Evolutionary conservation across 2,329 filamentous ascomycete genomes (phyloP).

Genomic region (Aspergillus puulaauensis): DNA sequence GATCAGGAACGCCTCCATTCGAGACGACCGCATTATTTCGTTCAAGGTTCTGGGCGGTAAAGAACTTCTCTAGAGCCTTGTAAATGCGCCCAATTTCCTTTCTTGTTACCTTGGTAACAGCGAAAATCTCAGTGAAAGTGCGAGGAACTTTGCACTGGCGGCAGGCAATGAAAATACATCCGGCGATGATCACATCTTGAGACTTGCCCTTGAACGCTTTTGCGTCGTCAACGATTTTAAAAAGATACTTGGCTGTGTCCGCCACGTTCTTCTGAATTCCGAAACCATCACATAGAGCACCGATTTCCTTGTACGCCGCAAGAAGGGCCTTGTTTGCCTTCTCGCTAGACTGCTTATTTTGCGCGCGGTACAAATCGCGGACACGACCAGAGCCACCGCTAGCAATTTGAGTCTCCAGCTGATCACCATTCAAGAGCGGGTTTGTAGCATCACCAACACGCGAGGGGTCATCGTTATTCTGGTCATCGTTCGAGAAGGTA

Average conservation of each 20-base stretch:
- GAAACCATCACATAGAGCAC: conserved; percentile 80
- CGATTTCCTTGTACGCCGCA: conserved; percentile 84
- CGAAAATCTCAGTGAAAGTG: conserved; percentile 92
- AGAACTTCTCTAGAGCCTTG: conserved; percentile 86
- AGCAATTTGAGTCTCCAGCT: conserved; percentile 84
- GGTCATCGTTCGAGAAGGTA: conserved; percentile 97
- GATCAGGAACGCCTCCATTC: conserved; percentile 51
- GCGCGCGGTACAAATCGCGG: conserved; percentile 75
- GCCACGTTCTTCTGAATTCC: conserved; percentile 77
- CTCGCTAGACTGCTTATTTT: conserved; percentile 77
- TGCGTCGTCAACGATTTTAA: conserved; percentile 89
- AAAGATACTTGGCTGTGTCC: conserved; percentile 90
- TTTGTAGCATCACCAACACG: conserved; percentile 96
- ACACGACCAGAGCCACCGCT: conserved; percentile 73
- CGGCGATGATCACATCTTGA: conserved; percentile 88
- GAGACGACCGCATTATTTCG: conserved; percentile 50
- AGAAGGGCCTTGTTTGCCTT: conserved; percentile 80
- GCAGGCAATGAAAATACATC: conserved; percentile 96
- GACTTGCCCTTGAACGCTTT: conserved; percentile 95
- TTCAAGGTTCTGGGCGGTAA: conserved; percentile 69
- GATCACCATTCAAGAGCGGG: conserved; percentile 82
- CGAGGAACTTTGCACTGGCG: conserved; percentile 83
- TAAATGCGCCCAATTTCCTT: conserved; percentile 97
- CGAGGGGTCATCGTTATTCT: conserved; percentile 92
- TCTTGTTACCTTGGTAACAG: conserved; percentile 89